Conservation (phyloP, 371 early-diverging fungal species). For the Capillidium heterosporum region DNA sequence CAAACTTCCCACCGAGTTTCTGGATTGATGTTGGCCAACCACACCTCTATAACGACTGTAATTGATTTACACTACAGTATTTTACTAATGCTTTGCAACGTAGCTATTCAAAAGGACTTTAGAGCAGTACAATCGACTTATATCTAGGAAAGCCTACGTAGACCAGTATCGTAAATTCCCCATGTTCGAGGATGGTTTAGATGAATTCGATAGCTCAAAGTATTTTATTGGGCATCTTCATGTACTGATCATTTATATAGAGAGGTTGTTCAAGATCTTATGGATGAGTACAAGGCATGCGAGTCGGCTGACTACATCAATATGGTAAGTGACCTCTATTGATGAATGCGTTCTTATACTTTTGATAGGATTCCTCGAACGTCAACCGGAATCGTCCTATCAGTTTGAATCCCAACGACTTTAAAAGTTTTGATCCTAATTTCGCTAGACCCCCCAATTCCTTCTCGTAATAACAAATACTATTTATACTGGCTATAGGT, state of each 20-base stretch:
- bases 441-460: no score
- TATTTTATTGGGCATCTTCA: slow-evolving; percentile 6
- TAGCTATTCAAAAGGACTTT: slow-evolving; percentile 84
- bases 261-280: slow-evolving; percentile 73
- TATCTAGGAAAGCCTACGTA: slow-evolving; percentile 96
- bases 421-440: no score
- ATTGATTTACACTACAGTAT: slow-evolving; percentile 9
- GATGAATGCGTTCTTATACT: no score
- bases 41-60: slow-evolving; percentile 85
- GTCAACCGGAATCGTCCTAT: no score
- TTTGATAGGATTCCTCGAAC: no score
- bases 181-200: slow-evolving; percentile 66
- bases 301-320: slow-evolving; percentile 70
- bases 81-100: neutral
- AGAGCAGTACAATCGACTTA: slow-evolving; percentile 92
- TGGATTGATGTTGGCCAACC: slow-evolving; percentile 96
- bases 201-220: slow-evolving; percentile 79
- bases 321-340: neutral
- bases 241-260: slow-evolving; percentile 12
- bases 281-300: slow-evolving; percentile 86
- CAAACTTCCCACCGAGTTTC: slow-evolving; percentile 85
- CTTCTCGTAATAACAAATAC: no score
- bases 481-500: no score
- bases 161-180: slow-evolving; percentile 84
- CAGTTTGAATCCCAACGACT: no score